Percentiles rank a stretch among this genome's conserved stretches.
These are phyloP conservation scores for Chrysophaeum taylorii DNA, from an alignment of 352 stramenopile genomes.

Conservation along the genomic window DNA sequence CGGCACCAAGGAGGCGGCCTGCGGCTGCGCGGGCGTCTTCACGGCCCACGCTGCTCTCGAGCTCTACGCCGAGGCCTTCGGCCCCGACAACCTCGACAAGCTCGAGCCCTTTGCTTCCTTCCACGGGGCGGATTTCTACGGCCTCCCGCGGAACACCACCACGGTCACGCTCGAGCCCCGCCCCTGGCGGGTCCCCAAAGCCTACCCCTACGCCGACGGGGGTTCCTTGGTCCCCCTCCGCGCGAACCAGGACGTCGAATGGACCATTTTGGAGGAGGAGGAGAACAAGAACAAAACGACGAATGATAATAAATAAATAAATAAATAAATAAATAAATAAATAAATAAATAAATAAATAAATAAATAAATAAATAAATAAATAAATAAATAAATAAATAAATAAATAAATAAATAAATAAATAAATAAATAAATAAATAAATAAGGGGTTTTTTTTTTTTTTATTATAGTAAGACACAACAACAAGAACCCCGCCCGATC, in stretches of 20 bases:
- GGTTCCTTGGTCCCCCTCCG: slow-evolving; percentile 59
- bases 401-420: too few relatives aligned
- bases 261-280: too few relatives aligned
- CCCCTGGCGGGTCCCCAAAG: slow-evolving; percentile 73
- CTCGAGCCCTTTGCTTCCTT: slow-evolving; percentile 85
- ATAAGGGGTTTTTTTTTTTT: too few relatives aligned
- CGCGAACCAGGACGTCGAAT: background rate
- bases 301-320: too few relatives aligned
- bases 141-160: slow-evolving; percentile 71
- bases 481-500: too few relatives aligned
- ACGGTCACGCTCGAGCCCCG: slow-evolving; percentile 71
- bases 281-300: too few relatives aligned
- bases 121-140: slow-evolving; percentile 92
- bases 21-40: slow-evolving; percentile 91
- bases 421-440: too few relatives aligned
- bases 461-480: too few relatives aligned
- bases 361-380: too few relatives aligned
- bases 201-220: slow-evolving; percentile 76
- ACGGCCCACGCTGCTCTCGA: slow-evolving; percentile 87
- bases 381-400: too few relatives aligned
- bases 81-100: slow-evolving; percentile 77
- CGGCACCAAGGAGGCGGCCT: slow-evolving; percentile 75
- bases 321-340: too few relatives aligned
- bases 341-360: too few relatives aligned
- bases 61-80: slow-evolving; percentile 94